phyloP scores from a whole-genome alignment of 495 filamentous ascomycete species.

The Cenococcum geophilum region DNA sequence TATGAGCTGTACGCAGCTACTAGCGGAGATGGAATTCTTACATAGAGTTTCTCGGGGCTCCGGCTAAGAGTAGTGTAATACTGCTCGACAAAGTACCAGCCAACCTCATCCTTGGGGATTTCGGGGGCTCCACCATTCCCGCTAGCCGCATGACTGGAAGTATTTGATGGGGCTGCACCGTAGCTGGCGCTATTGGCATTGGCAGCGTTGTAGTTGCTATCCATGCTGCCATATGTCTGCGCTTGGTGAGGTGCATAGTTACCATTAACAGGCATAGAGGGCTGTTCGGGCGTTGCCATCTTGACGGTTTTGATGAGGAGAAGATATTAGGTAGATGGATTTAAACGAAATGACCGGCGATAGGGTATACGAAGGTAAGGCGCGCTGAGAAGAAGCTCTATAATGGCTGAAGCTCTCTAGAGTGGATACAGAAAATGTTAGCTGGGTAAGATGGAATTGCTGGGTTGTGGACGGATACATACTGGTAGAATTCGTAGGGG shows the following conservation, averaged over 20 bases:
- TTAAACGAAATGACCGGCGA: neutral
- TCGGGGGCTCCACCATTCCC: conserved; percentile 18
- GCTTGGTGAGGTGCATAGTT: conserved; percentile 37
- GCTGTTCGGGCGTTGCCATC: conserved; percentile 38
- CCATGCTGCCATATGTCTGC: conserved; percentile 30
- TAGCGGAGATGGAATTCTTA: conserved; percentile 43
- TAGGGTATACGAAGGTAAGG: neutral
- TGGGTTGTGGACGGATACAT: neutral
- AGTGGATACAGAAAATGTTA: neutral
- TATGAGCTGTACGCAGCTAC: neutral
- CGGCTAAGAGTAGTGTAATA: conserved; percentile 97
- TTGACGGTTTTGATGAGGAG: conserved; percentile 12
- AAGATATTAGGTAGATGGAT: conserved; percentile 1
- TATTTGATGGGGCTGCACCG: conserved; percentile 14
- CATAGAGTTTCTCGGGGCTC: conserved; percentile 85
- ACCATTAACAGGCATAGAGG: conserved; percentile 40
- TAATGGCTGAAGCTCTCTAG: neutral
- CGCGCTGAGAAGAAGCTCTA: neutral
- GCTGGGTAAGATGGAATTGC: neutral
- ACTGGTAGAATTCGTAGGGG: neutral
- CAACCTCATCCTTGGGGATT: conserved; percentile 75
- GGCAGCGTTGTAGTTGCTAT: conserved; percentile 30
- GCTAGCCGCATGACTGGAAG: conserved; percentile 8
- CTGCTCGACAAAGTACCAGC: conserved; percentile 98
- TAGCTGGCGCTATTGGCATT: conserved; percentile 23